Evolutionary conservation across 1,284 basidiomycete species (phyloP).

Genomic region (Cryptococcus sp.): DNA sequence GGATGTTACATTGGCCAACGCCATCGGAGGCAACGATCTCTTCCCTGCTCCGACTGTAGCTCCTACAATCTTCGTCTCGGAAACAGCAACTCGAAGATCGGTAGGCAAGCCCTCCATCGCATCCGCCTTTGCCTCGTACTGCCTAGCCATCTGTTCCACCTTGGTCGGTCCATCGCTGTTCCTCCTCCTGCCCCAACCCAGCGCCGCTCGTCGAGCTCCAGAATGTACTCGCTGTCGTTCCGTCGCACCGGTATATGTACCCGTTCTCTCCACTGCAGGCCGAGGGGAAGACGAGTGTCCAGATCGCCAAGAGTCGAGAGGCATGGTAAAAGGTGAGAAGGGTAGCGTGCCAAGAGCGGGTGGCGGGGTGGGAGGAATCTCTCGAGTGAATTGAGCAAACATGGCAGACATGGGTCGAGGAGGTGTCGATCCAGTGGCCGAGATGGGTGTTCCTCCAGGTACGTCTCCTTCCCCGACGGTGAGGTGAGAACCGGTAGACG

Average conservation of each 20-base stretch:
- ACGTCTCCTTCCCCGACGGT: not conserved
- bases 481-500: conserved; percentile 15
- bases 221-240: conserved; percentile 21
- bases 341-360: conserved; percentile 3
- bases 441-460: not conserved
- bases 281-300: too few species aligned
- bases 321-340: conserved; percentile 7
- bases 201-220: conserved; percentile 24
- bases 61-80: not conserved
- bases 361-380: conserved; percentile 9
- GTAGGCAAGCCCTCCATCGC: not conserved
- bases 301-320: not conserved
- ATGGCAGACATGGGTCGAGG: conserved; percentile 15
- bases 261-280: too few species aligned
- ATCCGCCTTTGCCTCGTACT: not conserved
- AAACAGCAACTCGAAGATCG: not conserved
- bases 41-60: not conserved
- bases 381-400: conserved; percentile 28
- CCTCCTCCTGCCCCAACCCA: conserved; percentile 37
- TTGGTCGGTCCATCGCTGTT: conserved; percentile 27
- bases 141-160: conserved; percentile 5
- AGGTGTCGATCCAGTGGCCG: conserved; percentile 1
- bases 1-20: not conserved
- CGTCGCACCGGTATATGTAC: not conserved
- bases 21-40: not conserved